These are phyloP conservation scores for Microcos paniculata DNA, from an alignment of 345 rosid species.

Conservation along the genomic window DNA sequence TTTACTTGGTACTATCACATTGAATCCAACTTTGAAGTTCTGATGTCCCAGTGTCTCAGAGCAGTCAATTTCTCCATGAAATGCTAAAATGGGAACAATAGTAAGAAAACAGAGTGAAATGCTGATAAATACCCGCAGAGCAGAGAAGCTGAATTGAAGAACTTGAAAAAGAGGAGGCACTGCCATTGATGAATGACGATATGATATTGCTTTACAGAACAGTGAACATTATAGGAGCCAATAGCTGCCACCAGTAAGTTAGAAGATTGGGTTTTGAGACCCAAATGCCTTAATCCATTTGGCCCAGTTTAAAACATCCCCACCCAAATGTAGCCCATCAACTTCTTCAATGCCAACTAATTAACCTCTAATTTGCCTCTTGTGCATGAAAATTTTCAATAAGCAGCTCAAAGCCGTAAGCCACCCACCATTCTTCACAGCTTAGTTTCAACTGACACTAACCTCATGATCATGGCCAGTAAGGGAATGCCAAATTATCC, in stretches of 20 bases:
- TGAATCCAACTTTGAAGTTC: no score
- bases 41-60: no score
- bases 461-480: background rate
- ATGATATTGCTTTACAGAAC: background rate
- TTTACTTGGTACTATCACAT: no score
- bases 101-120: no score
- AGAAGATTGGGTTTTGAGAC: background rate
- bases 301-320: background rate
- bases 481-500: background rate
- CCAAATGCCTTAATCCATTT: background rate
- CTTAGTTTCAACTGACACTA: background rate
- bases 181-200: no score
- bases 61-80: no score
- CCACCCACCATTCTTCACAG: background rate
- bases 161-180: no score
- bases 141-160: no score
- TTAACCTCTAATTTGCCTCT: background rate
- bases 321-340: background rate
- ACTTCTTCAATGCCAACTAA: background rate
- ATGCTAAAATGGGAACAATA: no score
- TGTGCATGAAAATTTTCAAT: background rate
- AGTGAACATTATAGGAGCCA: background rate
- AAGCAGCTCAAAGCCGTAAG: no score
- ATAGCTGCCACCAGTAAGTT: background rate
- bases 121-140: no score